Percentiles rank a stretch among this genome's conserved stretches.
Evolutionary conservation across 768 basidiomycete genomes (phyloP).

Genomic region (Tephrocybe rancida): DNA sequence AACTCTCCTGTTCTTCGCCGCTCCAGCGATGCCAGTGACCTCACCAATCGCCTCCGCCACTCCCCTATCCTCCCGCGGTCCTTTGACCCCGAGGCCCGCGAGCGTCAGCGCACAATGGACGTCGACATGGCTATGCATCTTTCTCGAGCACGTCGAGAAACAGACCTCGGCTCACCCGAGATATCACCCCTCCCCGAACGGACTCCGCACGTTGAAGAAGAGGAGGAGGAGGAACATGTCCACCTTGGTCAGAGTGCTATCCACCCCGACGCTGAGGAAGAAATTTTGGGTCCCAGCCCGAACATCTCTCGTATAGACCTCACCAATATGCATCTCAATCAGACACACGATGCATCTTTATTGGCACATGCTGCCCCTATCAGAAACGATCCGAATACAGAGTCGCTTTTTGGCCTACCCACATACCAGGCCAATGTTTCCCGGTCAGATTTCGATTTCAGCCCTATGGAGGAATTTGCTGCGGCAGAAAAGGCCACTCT

Average conservation of each 20-base stretch:
- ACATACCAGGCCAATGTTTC: conserved; percentile 67
- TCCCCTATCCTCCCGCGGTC: conserved; percentile 68
- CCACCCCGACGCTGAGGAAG: conserved; percentile 19
- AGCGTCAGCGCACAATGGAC: conserved; percentile 92
- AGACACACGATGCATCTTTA: conserved; percentile 51
- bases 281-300: conserved; percentile 17
- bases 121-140: conserved; percentile 89
- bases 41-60: conserved; percentile 44
- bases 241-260: conserved; percentile 21
- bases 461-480: conserved; percentile 77
- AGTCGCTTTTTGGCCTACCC: conserved; percentile 52
- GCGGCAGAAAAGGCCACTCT: conserved; percentile 64
- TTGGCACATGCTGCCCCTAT: conserved; percentile 30
- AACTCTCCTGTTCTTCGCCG: conserved; percentile 10
- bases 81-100: conserved; percentile 70
- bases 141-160: conserved; percentile 70
- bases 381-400: conserved; percentile 21
- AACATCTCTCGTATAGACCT: conserved; percentile 33
- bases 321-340: conserved; percentile 38
- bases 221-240: conserved; percentile 43
- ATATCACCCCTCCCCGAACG: conserved; percentile 26
- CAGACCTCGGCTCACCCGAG: conserved; percentile 36
- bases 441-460: conserved; percentile 70
- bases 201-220: conserved; percentile 36
- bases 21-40: conserved; percentile 42